Evolutionary conservation across 345 rosid species (phyloP).

Genomic region (Clarkia xantiana): DNA sequence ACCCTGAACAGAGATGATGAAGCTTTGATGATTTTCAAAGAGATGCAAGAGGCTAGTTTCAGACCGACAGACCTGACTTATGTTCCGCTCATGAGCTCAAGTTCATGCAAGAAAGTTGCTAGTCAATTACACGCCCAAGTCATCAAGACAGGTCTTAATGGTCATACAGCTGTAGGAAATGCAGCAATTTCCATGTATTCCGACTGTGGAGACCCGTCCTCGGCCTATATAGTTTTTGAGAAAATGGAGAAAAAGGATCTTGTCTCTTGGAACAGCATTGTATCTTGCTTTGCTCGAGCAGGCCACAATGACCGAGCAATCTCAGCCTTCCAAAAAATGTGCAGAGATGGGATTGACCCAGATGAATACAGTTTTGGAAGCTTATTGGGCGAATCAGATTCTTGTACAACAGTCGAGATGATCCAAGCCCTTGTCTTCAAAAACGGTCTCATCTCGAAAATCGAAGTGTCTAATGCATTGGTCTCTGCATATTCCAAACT

Average conservation of each 20-base stretch:
- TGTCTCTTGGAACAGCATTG: conserved; percentile 67
- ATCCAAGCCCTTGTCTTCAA: conserved; percentile 32
- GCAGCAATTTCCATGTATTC: conserved; percentile 53
- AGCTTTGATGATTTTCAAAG: conserved; percentile 23
- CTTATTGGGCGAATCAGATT: conserved; percentile 37
- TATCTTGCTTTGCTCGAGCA: conserved; percentile 44
- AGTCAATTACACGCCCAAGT: conserved; percentile 34
- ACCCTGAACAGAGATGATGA: conserved; percentile 24
- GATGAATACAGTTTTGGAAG: conserved; percentile 73
- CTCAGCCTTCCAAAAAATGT: conserved; percentile 32
- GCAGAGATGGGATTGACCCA: conserved; percentile 29
- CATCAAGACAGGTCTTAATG: conserved; percentile 42
- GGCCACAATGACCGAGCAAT: conserved; percentile 26
- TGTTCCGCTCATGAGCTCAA: conserved; percentile 40
- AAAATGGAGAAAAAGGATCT: conserved; percentile 43
- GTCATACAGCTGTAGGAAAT: conserved; percentile 40
- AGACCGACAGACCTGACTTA: conserved; percentile 49
- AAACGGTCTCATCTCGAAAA: conserved; percentile 32
- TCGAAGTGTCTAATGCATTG: conserved; percentile 53
- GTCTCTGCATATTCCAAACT: conserved; percentile 52
- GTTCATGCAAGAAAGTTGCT: conserved; percentile 21
- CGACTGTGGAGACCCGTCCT: conserved; percentile 21
- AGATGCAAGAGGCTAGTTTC: conserved; percentile 35
- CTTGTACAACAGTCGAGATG: conserved; percentile 26
- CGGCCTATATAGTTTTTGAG: conserved; percentile 26